Base-by-base conservation (phyloP, 306 rosid genomes). In the Quercus robur region DNA sequence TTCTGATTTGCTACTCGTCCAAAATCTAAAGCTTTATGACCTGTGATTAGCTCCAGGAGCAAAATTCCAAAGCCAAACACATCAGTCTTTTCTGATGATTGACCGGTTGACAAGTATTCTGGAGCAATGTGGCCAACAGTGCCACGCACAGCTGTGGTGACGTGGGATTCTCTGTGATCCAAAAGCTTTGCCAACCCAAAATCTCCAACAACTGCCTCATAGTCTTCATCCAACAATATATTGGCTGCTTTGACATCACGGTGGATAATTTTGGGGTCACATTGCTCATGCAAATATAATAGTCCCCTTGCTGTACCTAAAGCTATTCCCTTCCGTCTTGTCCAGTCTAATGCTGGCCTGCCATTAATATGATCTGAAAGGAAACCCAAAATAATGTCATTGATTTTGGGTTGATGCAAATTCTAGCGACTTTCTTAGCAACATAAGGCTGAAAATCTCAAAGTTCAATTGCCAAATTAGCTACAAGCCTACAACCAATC, bases 211-310 rank as follows among this genome's bases (percentile, higher is more conserved):
- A 95, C 98, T 9, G 97, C 98, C 78, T 95, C 99, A 31, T 90
- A 93, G 75, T 91, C 98, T 90, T 90, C 98, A 76, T 95, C 99
- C 26, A 95, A 90, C 89, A 95, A 87, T 70, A 95, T 93, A 79
- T 95, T 95, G 75, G 99, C 99, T 1, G 99, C 99, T 83, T 95
- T 95, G 69, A 95, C 99, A 82, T 95, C 98, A 1, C 99, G 97
- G 87, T 95, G 99, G 57, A 95, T 95, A 30, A 95, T 95, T 81
- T 90, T 95, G 21, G 99, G 99, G 82, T 95, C 99, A 70, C 99
- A 95, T 82, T 93, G 98, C 87, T 95, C 98, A 4, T 96, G 99
- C 84, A 96, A 87, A 83, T 96, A 96, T 77, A 96, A 98, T 82
- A 93, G 84, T 54, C 98, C 99, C 82, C 99, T 88, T 35, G 99